phyloP scores from a whole-genome alignment of 495 filamentous ascomycete species.

The Neurospora tetraspora region DNA sequence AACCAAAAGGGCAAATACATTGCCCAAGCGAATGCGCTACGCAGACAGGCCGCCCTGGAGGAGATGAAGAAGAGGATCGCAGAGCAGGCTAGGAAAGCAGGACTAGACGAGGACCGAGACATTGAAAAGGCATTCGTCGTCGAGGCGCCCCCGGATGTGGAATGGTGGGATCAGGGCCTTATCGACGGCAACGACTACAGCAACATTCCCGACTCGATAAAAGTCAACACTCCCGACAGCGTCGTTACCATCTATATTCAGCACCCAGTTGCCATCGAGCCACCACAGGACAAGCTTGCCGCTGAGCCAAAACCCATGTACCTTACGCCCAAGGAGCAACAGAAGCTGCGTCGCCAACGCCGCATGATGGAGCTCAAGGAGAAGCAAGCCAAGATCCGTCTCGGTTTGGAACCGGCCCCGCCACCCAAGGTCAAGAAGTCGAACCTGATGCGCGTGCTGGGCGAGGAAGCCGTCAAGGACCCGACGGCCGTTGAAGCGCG shows the following conservation, averaged over 20 bases:
- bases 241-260: slow-evolving; percentile 87
- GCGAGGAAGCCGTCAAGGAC: slow-evolving; percentile 93
- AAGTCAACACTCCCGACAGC: slow-evolving; percentile 66
- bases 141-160: slow-evolving; percentile 75
- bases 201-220: slow-evolving; percentile 54
- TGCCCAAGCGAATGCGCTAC: slow-evolving; percentile 76
- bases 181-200: slow-evolving; percentile 65
- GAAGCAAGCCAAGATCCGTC: slow-evolving; percentile 86
- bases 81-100: slow-evolving; percentile 69
- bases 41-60: slow-evolving; percentile 80
- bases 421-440: slow-evolving; percentile 91
- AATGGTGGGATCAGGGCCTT: slow-evolving; percentile 97
- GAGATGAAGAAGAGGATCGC: slow-evolving; percentile 91
- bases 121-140: slow-evolving; percentile 82
- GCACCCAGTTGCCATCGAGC: slow-evolving; percentile 85
- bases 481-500: slow-evolving; percentile 94
- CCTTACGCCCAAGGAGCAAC: slow-evolving; percentile 81
- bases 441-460: slow-evolving; percentile 96
- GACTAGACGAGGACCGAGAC: slow-evolving; percentile 83
- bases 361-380: slow-evolving; percentile 90
- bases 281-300: slow-evolving; percentile 75
- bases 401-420: slow-evolving; percentile 80
- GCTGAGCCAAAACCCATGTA: slow-evolving; percentile 83
- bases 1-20: slow-evolving; percentile 98
- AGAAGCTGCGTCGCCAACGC: slow-evolving; percentile 81